Evolutionary conservation across 805 yeast genomes (phyloP), one percentile per base, ranked within the genome.

Genomic region (Nakazawaea wyomingensis): DNA sequence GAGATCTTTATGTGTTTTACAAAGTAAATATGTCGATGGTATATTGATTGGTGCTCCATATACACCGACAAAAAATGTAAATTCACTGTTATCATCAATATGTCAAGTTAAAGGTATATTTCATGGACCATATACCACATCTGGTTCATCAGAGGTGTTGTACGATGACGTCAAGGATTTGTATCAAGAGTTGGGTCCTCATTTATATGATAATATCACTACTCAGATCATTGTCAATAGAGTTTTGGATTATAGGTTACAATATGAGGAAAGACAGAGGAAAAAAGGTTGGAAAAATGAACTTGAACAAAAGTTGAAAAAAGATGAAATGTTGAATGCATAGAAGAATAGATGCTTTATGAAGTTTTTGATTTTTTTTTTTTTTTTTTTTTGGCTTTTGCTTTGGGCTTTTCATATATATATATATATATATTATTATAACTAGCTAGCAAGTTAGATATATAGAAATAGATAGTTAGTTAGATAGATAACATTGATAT

Each of bases 261-360:
- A 79, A 16, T 93, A 86, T 58, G 88, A 85, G 56, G 91, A 83
- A 53, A 80, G 99, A 56, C 98, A 93, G 64, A 70, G 76, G 43
- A 79, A 80, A 48, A 91, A 93, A 65, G 95, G 96, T 3, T 80
- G 88, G 78, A 85, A 87, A 64, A 66, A 80, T 17, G 82, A 74
- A 51, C 54, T 61, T 39, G 85, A 78, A 53, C 52, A 53, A 48
- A 51, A 54, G 19, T 49, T 68, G 44, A 55, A 58, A 41, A 40
- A 32, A 16, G 45, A 43, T 27, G 63, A 57, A 48, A 6, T 17
- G n/a, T n/a, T 18, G 28, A n/a, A n/a, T n/a, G n/a, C n/a, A n/a
- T n/a, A n/a, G n/a, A n/a, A n/a, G n/a, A n/a, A n/a, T n/a, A n/a
- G n/a, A n/a, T n/a, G n/a, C n/a, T n/a, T n/a, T n/a, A n/a, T n/a